Evolutionary conservation across 345 rosid species (phyloP).

Genomic region (Melaleuca alternifolia): DNA sequence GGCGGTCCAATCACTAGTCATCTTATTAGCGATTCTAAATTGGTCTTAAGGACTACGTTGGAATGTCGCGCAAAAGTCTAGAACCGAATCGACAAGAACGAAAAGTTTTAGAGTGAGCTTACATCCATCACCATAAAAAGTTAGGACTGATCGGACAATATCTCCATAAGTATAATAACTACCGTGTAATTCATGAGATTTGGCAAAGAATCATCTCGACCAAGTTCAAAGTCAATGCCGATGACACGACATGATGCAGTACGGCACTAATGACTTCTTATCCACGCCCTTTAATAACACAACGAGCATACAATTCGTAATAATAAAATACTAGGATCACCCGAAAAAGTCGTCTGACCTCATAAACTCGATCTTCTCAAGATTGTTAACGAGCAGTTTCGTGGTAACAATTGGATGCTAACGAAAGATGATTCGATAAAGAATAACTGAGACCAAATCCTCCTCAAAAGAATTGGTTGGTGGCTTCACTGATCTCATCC

Average conservation of each 20-base stretch:
- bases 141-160: rapidly evolving
- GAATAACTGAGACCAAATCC: not conserved
- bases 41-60: rapidly evolving
- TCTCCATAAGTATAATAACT: not conserved
- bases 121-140: not conserved
- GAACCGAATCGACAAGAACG: not conserved
- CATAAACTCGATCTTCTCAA: not conserved
- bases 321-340: not conserved
- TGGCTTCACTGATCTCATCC: not conserved
- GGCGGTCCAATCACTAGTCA: rapidly evolving
- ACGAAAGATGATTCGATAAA: not conserved
- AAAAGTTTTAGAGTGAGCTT: rapidly evolving
- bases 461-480: not conserved
- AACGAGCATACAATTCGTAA: not conserved
- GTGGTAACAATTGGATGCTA: not conserved
- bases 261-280: not conserved
- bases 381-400: not conserved
- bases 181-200: not conserved
- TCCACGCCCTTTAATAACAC: rapidly evolving
- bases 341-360: not conserved
- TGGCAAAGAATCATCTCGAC: not conserved
- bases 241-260: rapidly evolving
- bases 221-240: not conserved
- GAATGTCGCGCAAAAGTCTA: rapidly evolving
- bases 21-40: not conserved